Evolutionary conservation across 345 rosid genomes (phyloP).

Genomic region (Eucalyptus tenuipes): DNA sequence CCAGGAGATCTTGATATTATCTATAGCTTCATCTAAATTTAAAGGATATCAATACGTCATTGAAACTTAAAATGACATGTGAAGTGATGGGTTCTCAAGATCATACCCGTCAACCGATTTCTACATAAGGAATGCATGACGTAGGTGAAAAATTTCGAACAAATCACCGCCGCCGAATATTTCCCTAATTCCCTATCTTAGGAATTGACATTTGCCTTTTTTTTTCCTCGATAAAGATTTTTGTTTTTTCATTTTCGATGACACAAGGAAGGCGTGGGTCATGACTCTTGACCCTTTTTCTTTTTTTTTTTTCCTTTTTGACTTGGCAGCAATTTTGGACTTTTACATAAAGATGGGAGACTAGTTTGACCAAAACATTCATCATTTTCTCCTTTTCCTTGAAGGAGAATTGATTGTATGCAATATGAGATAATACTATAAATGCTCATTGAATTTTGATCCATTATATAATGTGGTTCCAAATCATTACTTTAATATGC

Average conservation of each 20-base stretch:
- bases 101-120: background rate
- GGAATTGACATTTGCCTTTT: background rate
- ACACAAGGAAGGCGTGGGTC: background rate
- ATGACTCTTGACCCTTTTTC: background rate
- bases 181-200: background rate
- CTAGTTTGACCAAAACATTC: background rate
- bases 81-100: background rate
- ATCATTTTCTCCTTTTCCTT: background rate
- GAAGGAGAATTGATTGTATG: background rate
- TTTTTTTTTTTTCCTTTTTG: background rate
- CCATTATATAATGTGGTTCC: fast-evolving
- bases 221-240: background rate
- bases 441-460: background rate
- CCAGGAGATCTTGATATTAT: fast-evolving
- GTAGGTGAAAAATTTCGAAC: background rate
- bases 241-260: background rate
- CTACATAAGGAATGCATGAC: background rate
- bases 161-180: background rate
- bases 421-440: fast-evolving
- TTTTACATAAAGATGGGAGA: background rate
- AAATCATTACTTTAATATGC: fast-evolving
- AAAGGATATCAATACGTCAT: background rate
- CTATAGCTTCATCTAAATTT: background rate
- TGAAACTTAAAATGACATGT: background rate
- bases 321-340: background rate